Evolutionary conservation across 2,329 filamentous ascomycete genomes (phyloP), one percentile per base, ranked within the genome.

Genomic region (Alternaria ethzedia): DNA sequence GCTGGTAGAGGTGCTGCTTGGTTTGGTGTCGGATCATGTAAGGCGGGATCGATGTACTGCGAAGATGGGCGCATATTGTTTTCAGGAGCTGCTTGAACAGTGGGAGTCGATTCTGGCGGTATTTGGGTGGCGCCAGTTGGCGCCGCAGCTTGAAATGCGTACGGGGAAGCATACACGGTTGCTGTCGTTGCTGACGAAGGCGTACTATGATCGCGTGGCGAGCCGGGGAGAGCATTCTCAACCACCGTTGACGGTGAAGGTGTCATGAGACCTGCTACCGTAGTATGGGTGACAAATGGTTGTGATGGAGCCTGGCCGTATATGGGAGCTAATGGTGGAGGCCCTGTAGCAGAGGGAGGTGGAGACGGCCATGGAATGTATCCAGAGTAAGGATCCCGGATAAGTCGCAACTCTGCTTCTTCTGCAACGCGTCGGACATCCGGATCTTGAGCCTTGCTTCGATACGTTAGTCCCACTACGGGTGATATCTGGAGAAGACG

Each of bases 371-470:
- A 75, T 57, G 55, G 63, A 26, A 55, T 54, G 54, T 75, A 75
- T 30, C 66, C 66, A 41, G 70, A 70, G 20, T 64, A 50, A 8
- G 63, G 58, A 57, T 73, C 62, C 21, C 59, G 63, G 50, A 66
- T 52, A 54, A 75, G 54, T 30, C 68, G 66, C 11, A 64, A 55
- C 59, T 75, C 75, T 23, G 74, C 75, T 54, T 75, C 73, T 54
- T 70, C 66, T 17, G 74, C 75, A 32, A 78, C 61, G n/a, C 69
- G 69, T 55, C 68, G 72, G 32, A 78, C 69, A 5, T 75, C 74
- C 6, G 75, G 69, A 49, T 78, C 75, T 21, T 69, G 67, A 12
- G 75, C 67, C 50, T 72, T 72, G 58, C 73, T 75, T 54, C 9
- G 6, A 36, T 9, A 43, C 36, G 55, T 74, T 51, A 74, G 61